phyloP scores from a whole-genome alignment of 2,329 filamentous ascomycete genomes.

The Scolecobasidium constrictum region DNA sequence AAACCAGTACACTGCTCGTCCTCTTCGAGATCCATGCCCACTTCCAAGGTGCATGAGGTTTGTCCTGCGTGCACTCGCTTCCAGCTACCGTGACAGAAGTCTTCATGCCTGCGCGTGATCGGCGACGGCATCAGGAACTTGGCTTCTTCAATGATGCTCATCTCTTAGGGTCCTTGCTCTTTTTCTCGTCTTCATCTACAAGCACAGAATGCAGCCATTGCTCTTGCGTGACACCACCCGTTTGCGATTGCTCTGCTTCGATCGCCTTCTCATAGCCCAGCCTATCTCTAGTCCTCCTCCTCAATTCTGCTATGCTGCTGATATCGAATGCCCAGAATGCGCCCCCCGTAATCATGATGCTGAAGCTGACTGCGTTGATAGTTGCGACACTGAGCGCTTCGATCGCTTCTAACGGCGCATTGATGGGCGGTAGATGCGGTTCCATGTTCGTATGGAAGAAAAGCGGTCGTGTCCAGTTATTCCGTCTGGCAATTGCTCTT shows the following conservation, averaged over 20 bases:
- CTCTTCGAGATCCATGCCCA: too few relatives aligned
- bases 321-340: slow-evolving; percentile 9
- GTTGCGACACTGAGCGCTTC: slow-evolving; percentile 10
- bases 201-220: slow-evolving; percentile 4
- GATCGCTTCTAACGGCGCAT: slow-evolving; percentile 8
- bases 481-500: slow-evolving; percentile 8
- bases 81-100: too few relatives aligned
- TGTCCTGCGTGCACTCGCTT: too few relatives aligned
- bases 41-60: too few relatives aligned
- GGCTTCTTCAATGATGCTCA: too few relatives aligned
- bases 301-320: slow-evolving; percentile 3
- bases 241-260: slow-evolving; percentile 5
- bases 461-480: slow-evolving; percentile 3
- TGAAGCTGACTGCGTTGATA: slow-evolving; percentile 9
- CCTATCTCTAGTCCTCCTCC: slow-evolving; percentile 3
- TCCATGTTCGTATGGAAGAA: slow-evolving; percentile 10
- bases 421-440: slow-evolving; percentile 3
- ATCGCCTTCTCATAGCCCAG: slow-evolving; percentile 9
- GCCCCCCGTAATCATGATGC: slow-evolving; percentile 9
- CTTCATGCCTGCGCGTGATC: too few relatives aligned
- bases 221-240: background rate
- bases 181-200: slow-evolving; percentile 6
- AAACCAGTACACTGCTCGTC: too few relatives aligned
- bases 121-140: too few relatives aligned
- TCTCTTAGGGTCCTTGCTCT: slow-evolving; percentile 1